Evolutionary conservation across 805 yeast genomes (phyloP).

Genomic region (Candida cerambycidarum): DNA sequence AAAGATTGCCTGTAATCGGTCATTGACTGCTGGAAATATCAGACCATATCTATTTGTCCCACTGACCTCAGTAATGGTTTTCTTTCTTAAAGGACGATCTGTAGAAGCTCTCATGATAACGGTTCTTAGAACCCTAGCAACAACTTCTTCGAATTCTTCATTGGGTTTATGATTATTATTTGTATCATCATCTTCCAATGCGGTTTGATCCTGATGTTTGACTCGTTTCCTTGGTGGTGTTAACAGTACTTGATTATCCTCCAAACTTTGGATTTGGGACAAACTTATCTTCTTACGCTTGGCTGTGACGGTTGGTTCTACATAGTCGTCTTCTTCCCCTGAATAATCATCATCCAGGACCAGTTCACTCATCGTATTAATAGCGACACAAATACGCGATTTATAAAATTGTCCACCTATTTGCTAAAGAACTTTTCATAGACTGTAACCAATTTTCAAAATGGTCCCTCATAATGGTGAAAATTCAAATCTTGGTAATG

Average conservation of each 20-base stretch:
- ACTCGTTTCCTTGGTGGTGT: not conserved
- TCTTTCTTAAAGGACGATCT: conserved; percentile 4
- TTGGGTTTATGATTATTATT: not conserved
- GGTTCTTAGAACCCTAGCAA: conserved; percentile 16
- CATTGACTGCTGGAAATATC: conserved; percentile 18
- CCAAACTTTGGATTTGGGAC: not conserved
- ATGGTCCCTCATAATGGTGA: conserved; percentile 3
- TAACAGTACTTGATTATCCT: conserved; percentile 2
- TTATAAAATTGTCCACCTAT: conserved; percentile 2
- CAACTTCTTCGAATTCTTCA: conserved; percentile 2
- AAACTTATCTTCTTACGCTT: not conserved
- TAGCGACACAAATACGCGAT: not conserved
- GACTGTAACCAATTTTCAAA: not conserved
- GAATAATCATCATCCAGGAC: not conserved
- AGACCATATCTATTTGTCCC: conserved; percentile 13
- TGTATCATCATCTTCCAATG: not conserved
- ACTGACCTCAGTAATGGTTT: conserved; percentile 5
- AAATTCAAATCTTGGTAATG: not conserved
- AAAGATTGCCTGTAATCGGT: conserved; percentile 22
- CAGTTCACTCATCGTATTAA: not conserved
- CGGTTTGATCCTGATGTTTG: not conserved
- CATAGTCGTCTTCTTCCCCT: not conserved
- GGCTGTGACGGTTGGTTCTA: not conserved
- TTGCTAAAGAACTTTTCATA: not conserved
- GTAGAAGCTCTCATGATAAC: conserved; percentile 17